phyloP scores from a whole-genome alignment of 306 rosid genomes.

The Acmispon strigosus region DNA sequence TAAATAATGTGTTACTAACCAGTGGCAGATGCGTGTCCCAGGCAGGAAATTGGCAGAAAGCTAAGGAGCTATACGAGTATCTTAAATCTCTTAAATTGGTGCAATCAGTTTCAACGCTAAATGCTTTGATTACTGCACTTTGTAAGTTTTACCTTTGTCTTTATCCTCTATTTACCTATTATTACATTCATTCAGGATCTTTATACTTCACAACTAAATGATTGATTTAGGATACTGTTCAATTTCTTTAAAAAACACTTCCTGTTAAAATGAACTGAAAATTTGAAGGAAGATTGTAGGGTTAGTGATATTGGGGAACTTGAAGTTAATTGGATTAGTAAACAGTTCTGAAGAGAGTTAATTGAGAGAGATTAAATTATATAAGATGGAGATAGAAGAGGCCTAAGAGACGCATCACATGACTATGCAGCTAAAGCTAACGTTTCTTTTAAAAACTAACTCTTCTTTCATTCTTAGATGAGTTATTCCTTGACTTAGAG shows the following conservation, averaged over 20 bases:
- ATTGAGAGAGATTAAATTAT: not conserved
- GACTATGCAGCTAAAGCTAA: not conserved
- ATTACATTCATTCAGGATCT: slow-evolving; percentile 1
- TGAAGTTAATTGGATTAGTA: slow-evolving; percentile 6
- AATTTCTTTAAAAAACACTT: slow-evolving; percentile 5
- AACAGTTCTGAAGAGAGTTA: slow-evolving; percentile 2
- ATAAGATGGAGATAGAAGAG: slow-evolving; percentile 2
- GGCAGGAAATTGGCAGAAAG: slow-evolving; percentile 88
- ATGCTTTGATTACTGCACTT: slow-evolving; percentile 90
- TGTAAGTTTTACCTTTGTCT: slow-evolving; percentile 48
- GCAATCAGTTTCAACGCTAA: slow-evolving; percentile 71
- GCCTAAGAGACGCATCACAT: not conserved
- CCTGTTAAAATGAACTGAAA: not conserved
- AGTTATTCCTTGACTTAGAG: not conserved
- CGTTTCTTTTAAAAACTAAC: not conserved
- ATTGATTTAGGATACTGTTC: not conserved
- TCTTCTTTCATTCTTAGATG: not conserved
- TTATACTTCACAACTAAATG: slow-evolving; percentile 8
- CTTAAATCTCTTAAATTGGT: slow-evolving; percentile 59
- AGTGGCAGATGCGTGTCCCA: slow-evolving; percentile 39
- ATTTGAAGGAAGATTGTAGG: slow-evolving; percentile 4
- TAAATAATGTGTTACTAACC: slow-evolving; percentile 17
- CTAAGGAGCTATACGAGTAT: slow-evolving; percentile 67
- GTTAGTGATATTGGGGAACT: not conserved
- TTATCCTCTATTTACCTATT: not conserved